A percentile compares a stretch with the other conserved stretches of the same genome.
phyloP scores from a whole-genome alignment of 1,284 basidiomycete species.

The Takashimella koratensis region DNA sequence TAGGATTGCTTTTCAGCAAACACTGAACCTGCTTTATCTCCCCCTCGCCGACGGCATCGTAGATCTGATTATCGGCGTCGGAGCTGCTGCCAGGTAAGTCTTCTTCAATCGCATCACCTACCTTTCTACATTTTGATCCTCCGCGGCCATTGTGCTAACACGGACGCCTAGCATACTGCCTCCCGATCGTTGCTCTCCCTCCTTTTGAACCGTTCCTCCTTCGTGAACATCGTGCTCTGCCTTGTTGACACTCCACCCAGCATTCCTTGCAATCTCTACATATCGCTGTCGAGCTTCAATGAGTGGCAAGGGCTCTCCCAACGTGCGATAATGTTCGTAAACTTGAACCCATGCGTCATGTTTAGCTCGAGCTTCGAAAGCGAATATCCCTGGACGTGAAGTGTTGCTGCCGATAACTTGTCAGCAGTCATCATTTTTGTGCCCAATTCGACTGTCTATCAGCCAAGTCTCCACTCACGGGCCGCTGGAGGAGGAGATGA shows the following conservation, averaged over 20 bases:
- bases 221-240: conserved; percentile 7
- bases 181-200: conserved; percentile 39
- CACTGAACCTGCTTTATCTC: conserved; percentile 53
- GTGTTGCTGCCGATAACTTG: conserved; percentile 50
- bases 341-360: conserved; percentile 75
- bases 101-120: conserved; percentile 11
- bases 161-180: conserved; percentile 51
- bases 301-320: conserved; percentile 18
- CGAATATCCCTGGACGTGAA: conserved; percentile 73
- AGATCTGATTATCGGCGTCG: conserved; percentile 51
- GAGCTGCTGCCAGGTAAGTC: no score
- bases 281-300: conserved; percentile 54
- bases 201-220: conserved; percentile 22
- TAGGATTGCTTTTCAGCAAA: conserved; percentile 53
- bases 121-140: conserved; percentile 59
- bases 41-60: conserved; percentile 63
- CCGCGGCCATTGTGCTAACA: conserved; percentile 48
- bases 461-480: conserved; percentile 24
- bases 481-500: conserved; percentile 53
- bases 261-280: conserved; percentile 61
- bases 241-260: conserved; percentile 58
- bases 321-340: conserved; percentile 54
- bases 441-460: background rate
- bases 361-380: conserved; percentile 74
- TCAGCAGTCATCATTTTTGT: background rate